Percentiles rank a stretch among this genome's conserved stretches.
phyloP scores from a whole-genome alignment of 768 basidiomycete genomes.

The Suillus ampliporus region DNA sequence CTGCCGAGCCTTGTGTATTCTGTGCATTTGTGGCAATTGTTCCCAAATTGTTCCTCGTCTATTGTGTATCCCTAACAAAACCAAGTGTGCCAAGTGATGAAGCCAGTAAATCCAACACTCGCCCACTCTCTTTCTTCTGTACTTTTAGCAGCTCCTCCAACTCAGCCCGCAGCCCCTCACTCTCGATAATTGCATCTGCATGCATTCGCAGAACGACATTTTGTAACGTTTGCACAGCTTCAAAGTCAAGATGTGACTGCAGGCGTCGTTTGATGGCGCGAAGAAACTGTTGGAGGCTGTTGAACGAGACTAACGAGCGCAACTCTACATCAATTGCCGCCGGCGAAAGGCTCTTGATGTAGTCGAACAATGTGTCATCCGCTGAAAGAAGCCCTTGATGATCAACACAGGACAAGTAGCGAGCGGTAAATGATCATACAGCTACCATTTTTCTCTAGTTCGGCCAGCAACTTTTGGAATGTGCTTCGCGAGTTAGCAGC shows the following conservation, averaged over 20 bases:
- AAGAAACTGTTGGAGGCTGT: slow-evolving; percentile 71
- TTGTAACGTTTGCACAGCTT: slow-evolving; percentile 90
- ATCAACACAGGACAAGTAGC: slow-evolving; percentile 11
- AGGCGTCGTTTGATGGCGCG: slow-evolving; percentile 76
- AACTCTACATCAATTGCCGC: slow-evolving; percentile 92
- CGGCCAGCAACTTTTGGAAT: slow-evolving; percentile 68
- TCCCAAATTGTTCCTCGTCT: slow-evolving; percentile 44
- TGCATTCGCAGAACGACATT: slow-evolving; percentile 86
- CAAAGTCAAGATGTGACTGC: slow-evolving; percentile 85
- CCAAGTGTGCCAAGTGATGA: slow-evolving; percentile 76
- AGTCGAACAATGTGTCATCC: slow-evolving; percentile 86
- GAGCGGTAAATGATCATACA: slow-evolving; percentile 57
- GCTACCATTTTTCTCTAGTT: slow-evolving; percentile 59
- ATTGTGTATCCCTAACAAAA: slow-evolving; percentile 68
- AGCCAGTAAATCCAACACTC: slow-evolving; percentile 76
- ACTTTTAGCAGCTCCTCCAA: slow-evolving; percentile 64
- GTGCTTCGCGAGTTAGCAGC: slow-evolving; percentile 63
- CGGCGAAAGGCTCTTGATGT: slow-evolving; percentile 86
- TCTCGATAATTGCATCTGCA: slow-evolving; percentile 77
- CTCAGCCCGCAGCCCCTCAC: slow-evolving; percentile 62
- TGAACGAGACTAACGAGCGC: slow-evolving; percentile 72
- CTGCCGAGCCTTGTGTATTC: neutral
- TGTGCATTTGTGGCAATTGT: neutral
- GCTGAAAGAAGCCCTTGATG: slow-evolving; percentile 15
- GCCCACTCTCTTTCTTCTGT: slow-evolving; percentile 78